These are phyloP conservation scores for Diaporthe sp. DNA, from an alignment of 2,329 filamentous ascomycete genomes.

Conservation along the genomic window DNA sequence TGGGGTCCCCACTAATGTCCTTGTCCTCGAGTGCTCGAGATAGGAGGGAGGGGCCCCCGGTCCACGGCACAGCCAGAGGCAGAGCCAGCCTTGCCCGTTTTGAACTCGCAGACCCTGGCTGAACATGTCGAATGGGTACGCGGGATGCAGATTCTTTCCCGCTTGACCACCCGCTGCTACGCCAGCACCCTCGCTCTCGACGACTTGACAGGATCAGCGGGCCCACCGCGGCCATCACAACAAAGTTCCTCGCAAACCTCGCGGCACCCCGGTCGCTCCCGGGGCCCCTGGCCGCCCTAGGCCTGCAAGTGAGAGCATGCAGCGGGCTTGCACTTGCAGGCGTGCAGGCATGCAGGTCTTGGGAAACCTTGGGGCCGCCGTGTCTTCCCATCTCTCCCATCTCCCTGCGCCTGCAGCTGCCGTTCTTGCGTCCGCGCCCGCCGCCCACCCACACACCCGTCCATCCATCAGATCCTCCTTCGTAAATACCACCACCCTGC, in stretches of 20 bases:
- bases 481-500: slow-evolving; percentile 33
- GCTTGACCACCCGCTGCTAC: slow-evolving; percentile 15
- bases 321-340: too few species aligned
- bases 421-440: slow-evolving; percentile 5
- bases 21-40: too few species aligned
- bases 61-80: slow-evolving; percentile 2
- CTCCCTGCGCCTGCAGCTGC: slow-evolving; percentile 19
- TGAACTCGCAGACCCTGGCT: slow-evolving; percentile 2
- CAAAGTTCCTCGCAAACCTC: slow-evolving; percentile 25
- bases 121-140: slow-evolving; percentile 22
- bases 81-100: slow-evolving; percentile 9
- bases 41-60: neutral
- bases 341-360: slow-evolving; percentile 22
- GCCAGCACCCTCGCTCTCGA: slow-evolving; percentile 21
- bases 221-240: slow-evolving; percentile 17
- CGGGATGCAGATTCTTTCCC: slow-evolving; percentile 34
- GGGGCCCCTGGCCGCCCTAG: slow-evolving; percentile 24
- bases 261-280: slow-evolving; percentile 8
- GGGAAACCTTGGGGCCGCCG: neutral
- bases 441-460: slow-evolving; percentile 7
- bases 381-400: too few species aligned
- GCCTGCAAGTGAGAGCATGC: too few species aligned
- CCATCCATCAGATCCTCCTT: slow-evolving; percentile 27
- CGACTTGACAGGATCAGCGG: slow-evolving; percentile 23
- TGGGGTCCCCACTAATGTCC: slow-evolving; percentile 5